Conservation (phyloP, 129 eudicot species). For the Chrysanthemum makinoi region DNA sequence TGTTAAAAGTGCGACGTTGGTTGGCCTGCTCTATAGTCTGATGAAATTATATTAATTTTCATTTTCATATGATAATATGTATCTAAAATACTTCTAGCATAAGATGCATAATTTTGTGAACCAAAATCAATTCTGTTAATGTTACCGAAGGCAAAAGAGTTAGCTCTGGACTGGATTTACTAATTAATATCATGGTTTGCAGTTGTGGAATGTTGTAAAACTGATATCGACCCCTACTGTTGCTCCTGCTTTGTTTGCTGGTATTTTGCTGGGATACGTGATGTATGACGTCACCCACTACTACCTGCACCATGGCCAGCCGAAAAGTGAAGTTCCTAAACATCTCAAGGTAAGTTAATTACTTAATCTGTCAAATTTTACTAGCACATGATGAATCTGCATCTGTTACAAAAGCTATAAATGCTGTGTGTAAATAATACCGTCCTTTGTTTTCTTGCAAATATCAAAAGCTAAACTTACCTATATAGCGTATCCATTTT, state of each 20-base stretch:
- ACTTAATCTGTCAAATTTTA: neutral
- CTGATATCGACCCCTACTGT: slow-evolving; percentile 53
- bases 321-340: slow-evolving; percentile 56
- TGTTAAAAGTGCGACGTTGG: too few relatives aligned
- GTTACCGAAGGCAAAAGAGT: neutral
- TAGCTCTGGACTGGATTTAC: slow-evolving; percentile 2
- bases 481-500: too few relatives aligned
- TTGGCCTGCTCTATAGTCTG: too few relatives aligned
- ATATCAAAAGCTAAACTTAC: too few relatives aligned
- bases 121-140: neutral
- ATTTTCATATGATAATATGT: neutral
- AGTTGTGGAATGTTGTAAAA: slow-evolving; percentile 73
- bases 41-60: neutral
- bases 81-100: neutral
- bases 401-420: too few relatives aligned
- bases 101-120: neutral
- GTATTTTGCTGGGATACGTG: slow-evolving; percentile 78
- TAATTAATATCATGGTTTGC: slow-evolving; percentile 23
- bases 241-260: slow-evolving; percentile 82
- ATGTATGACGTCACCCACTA: slow-evolving; percentile 89
- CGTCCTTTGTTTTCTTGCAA: too few relatives aligned
- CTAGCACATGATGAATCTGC: neutral
- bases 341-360: slow-evolving; percentile 62
- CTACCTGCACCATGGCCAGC: slow-evolving; percentile 90
- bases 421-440: too few relatives aligned